Percentiles rank a stretch among this genome's conserved stretches.
Evolutionary conservation across 495 filamentous ascomycete genomes (phyloP).

Genomic region (Apiosordaria backusii): DNA sequence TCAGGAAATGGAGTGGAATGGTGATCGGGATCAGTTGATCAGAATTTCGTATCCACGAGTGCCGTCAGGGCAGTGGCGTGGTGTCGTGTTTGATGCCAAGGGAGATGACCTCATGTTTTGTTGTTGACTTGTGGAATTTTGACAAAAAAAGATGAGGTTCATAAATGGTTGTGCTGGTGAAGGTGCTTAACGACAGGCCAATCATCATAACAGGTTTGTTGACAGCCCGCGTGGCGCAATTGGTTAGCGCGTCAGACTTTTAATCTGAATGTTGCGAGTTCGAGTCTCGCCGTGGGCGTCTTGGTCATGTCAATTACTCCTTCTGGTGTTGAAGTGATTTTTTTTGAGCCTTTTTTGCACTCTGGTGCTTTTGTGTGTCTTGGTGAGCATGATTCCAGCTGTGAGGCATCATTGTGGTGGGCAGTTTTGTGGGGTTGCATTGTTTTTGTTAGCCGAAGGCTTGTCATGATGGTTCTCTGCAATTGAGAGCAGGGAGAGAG

Average conservation of each 20-base stretch:
- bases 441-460: too few relatives aligned
- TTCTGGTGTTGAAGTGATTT: neutral
- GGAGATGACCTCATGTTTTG: neutral
- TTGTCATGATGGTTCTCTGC: too few relatives aligned
- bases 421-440: neutral
- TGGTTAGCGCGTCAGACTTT: constrained; percentile 6
- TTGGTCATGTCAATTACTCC: neutral
- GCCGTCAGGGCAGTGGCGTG: neutral
- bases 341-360: neutral
- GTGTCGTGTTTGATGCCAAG: neutral
- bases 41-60: neutral
- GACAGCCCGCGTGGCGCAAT: constrained; percentile 2
- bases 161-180: neutral
- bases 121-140: neutral
- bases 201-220: neutral
- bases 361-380: too few relatives aligned
- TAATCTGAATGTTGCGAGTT: constrained; percentile 7
- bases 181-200: neutral
- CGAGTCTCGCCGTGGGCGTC: constrained; percentile 1
- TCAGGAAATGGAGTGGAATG: neutral
- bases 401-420: neutral
- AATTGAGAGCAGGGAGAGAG: too few relatives aligned
- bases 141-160: neutral
- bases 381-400: too few relatives aligned
- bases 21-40: neutral